Conservation (phyloP, 1,139 yeast genomes). For the Yamadazyma dushanensis region DNA sequence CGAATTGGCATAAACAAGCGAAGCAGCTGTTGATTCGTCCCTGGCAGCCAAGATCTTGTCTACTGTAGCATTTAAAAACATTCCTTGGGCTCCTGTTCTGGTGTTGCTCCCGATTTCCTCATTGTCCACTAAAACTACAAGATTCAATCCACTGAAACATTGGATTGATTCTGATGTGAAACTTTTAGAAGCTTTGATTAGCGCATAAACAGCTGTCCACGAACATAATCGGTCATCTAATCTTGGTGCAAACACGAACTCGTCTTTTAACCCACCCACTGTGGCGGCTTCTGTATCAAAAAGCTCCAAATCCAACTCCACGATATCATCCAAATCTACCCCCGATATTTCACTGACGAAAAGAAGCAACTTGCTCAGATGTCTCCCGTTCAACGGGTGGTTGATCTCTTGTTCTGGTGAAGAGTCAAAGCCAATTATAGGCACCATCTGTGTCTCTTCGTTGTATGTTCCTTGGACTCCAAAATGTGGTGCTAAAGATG, state of each 20-base stretch:
- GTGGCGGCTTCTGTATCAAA: slow-evolving; percentile 65
- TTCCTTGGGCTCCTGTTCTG: slow-evolving; percentile 43
- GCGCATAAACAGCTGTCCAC: slow-evolving; percentile 54
- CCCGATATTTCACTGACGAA: slow-evolving; percentile 53
- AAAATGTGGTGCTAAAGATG: slow-evolving; percentile 67
- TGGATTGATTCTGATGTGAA: slow-evolving; percentile 19
- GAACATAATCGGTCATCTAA: slow-evolving; percentile 68
- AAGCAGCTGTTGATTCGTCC: slow-evolving; percentile 28
- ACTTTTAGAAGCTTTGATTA: slow-evolving; percentile 38
- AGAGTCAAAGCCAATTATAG: slow-evolving; percentile 45
- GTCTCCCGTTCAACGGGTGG: slow-evolving; percentile 52
- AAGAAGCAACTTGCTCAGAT: slow-evolving; percentile 53
- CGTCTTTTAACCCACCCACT: slow-evolving; percentile 59
- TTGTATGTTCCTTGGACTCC: slow-evolving; percentile 55
- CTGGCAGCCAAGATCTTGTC: slow-evolving; percentile 17
- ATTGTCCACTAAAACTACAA: slow-evolving; percentile 40
- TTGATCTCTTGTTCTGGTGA: slow-evolving; percentile 1
- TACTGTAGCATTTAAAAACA: slow-evolving; percentile 30
- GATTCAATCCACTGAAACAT: slow-evolving; percentile 37
- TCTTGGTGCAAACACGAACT: slow-evolving; percentile 65
- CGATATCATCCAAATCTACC: slow-evolving; percentile 49
- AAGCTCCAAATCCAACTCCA: slow-evolving; percentile 61
- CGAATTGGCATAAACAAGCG: slow-evolving; percentile 47
- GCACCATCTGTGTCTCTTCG: slow-evolving; percentile 62
- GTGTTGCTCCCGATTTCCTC: slow-evolving; percentile 47